Conservation (phyloP, 805 yeast genomes). For the Starmerella bombicola region DNA sequence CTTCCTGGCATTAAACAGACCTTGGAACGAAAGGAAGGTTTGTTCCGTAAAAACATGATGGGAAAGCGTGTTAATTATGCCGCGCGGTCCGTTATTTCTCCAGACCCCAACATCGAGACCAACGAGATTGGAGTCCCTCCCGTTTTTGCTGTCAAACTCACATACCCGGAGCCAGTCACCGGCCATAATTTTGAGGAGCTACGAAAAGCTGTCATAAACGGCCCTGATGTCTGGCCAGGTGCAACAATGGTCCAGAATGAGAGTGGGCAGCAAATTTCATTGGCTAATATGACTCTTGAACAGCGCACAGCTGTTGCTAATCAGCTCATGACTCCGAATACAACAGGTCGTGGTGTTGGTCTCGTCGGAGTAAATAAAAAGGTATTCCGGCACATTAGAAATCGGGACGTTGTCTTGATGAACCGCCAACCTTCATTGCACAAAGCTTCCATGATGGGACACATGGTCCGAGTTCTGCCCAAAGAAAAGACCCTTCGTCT, state of each 20-base stretch:
- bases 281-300: constrained; percentile 80
- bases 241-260: constrained; percentile 93
- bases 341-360: constrained; percentile 5
- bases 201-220: constrained; percentile 90
- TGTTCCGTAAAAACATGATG: constrained; percentile 97
- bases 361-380: constrained; percentile 54
- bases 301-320: constrained; percentile 93
- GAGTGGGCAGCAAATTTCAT: constrained; percentile 71
- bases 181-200: constrained; percentile 78
- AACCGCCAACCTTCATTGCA: constrained; percentile 98
- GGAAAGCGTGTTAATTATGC: constrained; percentile 99
- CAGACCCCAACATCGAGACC: constrained; percentile 96
- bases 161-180: constrained; percentile 98
- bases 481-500: constrained; percentile 93
- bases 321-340: constrained; percentile 73
- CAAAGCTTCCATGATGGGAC: constrained; percentile 99
- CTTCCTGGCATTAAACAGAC: constrained; percentile 96
- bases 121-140: constrained; percentile 99
- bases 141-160: constrained; percentile 86
- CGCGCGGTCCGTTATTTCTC: constrained; percentile 97
- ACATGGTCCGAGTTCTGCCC: constrained; percentile 89
- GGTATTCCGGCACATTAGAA: constrained; percentile 86
- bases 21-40: constrained; percentile 93
- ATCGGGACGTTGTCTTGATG: constrained; percentile 93
- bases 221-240: constrained; percentile 98